Base-by-base conservation (phyloP, 202 grass and related monocot genomes). In the Saccharum hybrid region DNA sequence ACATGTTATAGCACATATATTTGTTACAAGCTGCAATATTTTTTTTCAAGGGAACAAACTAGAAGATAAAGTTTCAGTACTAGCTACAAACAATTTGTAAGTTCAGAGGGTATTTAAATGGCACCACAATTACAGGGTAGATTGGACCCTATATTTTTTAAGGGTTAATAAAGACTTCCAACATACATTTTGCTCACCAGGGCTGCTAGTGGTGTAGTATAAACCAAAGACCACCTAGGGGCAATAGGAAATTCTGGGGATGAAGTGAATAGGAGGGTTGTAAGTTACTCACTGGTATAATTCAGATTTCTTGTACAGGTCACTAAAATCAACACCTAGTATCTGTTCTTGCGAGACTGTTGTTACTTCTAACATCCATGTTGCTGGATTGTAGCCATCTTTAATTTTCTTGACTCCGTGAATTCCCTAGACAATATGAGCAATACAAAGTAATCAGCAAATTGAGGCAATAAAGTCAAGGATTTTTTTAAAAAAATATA, bases 291-390 rank as follows among this genome's bases (percentile, higher is more conserved):
- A 94, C 94, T 78, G 86, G 68, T 81, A 94, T 12, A 94, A 72
- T 84, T 92, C 89, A 79, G 91, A 97, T 19, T 92, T 86, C 79
- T 90, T 97, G 75, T 94, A 97, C 62, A 88, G 30, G 63, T 94
- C 85, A 74, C 62, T 76, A 36, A 97, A 97, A 86, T 97, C 67
- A 68, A 93, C 80, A 15, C 85, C 89, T 68, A 97, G 79, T 48
- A 62, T 62, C 64, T 87, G 87, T 84, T 94, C 94, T 71, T 97
- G 94, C 68, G 72, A 76, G 10, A 38, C 65, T 72, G 91, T 79
- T 49, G 94, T 88, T 59, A 92, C 85, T 86, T 97, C 94, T 74
- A 97, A 64, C 94, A 94, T 94, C 94, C 94, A 97, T 77, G 94
- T 97, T 66, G 89, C 91, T 60, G 94, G 91, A 76, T 93, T 94